Percentiles rank a stretch among this genome's conserved stretches.
Conservation (phyloP, 306 rosid genomes). For the Hippophae gyantsensis region DNA sequence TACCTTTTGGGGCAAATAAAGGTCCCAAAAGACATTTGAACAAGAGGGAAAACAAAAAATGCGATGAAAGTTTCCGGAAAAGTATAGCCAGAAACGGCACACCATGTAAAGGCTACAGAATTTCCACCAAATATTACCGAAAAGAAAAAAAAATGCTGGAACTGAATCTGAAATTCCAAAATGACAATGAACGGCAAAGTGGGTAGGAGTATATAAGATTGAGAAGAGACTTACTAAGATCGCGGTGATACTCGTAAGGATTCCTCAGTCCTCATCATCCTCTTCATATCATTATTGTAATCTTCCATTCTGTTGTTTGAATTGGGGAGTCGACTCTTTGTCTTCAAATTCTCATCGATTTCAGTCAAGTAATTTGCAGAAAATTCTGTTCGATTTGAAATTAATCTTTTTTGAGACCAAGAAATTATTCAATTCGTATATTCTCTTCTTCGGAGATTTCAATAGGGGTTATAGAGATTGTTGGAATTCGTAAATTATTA, state of each 20-base stretch:
- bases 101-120: too few species aligned
- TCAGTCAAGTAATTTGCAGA: slow-evolving; percentile 47
- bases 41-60: too few species aligned
- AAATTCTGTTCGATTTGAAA: slow-evolving; percentile 24
- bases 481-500: slow-evolving; percentile 12
- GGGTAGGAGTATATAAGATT: neutral
- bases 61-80: too few species aligned
- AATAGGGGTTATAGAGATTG: slow-evolving; percentile 27
- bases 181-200: slow-evolving; percentile 1
- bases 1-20: too few species aligned
- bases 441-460: slow-evolving; percentile 19
- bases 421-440: slow-evolving; percentile 15
- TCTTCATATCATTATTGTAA: slow-evolving; percentile 77
- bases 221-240: slow-evolving; percentile 62
- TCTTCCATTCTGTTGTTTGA: slow-evolving; percentile 54
- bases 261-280: slow-evolving; percentile 58
- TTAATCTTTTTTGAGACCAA: slow-evolving; percentile 7
- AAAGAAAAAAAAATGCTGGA: neutral
- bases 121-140: too few species aligned
- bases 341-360: slow-evolving; percentile 29
- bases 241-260: slow-evolving; percentile 92
- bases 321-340: slow-evolving; percentile 21
- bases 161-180: neutral
- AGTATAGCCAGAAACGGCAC: too few species aligned
- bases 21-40: too few species aligned